phyloP scores from a whole-genome alignment of 2,329 filamentous ascomycete species.

The Fonsecaea multimorphosa region DNA sequence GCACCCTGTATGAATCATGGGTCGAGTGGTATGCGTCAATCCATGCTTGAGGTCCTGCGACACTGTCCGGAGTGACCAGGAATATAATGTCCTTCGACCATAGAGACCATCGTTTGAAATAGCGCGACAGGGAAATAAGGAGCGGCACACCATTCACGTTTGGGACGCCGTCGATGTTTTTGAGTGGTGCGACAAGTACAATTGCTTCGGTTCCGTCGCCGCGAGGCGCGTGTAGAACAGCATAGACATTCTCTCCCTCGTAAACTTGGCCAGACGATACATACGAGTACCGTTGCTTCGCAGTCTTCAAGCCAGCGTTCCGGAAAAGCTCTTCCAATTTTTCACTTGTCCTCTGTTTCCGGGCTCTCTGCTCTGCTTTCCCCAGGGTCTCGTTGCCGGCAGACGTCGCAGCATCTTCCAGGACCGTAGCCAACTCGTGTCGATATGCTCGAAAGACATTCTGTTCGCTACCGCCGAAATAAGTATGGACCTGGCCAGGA shows the following conservation, averaged over 20 bases:
- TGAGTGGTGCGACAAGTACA: slow-evolving; percentile 88
- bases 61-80: slow-evolving; percentile 85
- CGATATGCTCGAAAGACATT: slow-evolving; percentile 90
- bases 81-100: slow-evolving; percentile 99
- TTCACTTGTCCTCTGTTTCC: slow-evolving; percentile 50
- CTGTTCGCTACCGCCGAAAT: slow-evolving; percentile 95
- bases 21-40: slow-evolving; percentile 96
- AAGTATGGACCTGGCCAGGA: slow-evolving; percentile 95
- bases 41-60: slow-evolving; percentile 92
- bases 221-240: slow-evolving; percentile 87
- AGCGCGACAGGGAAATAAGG: slow-evolving; percentile 83
- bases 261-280: slow-evolving; percentile 74
- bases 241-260: slow-evolving; percentile 88
- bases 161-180: slow-evolving; percentile 75
- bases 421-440: slow-evolving; percentile 72
- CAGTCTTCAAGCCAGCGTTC: slow-evolving; percentile 82
- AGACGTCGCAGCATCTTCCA: slow-evolving; percentile 14
- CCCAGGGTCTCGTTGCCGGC: slow-evolving; percentile 53
- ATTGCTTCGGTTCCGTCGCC: slow-evolving; percentile 97
- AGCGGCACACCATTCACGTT: slow-evolving; percentile 89
- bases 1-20: slow-evolving; percentile 73
- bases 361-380: slow-evolving; percentile 26
- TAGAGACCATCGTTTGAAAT: slow-evolving; percentile 96
- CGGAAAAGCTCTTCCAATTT: slow-evolving; percentile 76
- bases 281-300: slow-evolving; percentile 87